A percentile compares a stretch with the other conserved stretches of the same genome.
These are phyloP conservation scores for Rosellinia necatrix DNA, from an alignment of 2,329 filamentous ascomycete genomes.

Conservation along the genomic window DNA sequence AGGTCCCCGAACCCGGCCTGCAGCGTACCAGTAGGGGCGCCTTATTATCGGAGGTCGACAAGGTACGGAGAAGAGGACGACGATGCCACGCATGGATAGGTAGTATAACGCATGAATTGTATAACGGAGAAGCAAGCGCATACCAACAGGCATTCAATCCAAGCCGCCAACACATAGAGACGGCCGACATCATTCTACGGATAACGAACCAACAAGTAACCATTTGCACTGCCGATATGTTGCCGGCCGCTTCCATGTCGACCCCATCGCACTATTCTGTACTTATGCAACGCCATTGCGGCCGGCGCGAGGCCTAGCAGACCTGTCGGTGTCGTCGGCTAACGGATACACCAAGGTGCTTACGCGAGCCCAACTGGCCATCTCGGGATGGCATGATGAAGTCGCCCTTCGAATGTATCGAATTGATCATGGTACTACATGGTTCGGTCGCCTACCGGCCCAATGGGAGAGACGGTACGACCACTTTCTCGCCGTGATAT, in stretches of 20 bases:
- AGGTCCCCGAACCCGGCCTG: not conserved
- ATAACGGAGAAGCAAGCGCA: not conserved
- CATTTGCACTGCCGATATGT: not conserved
- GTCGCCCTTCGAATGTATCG: not conserved
- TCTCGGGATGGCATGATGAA: conserved; percentile 1
- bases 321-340: conserved; percentile 4
- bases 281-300: conserved; percentile 19
- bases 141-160: not conserved
- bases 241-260: not conserved
- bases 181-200: too few species aligned
- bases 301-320: conserved; percentile 20
- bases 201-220: not conserved
- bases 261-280: conserved; percentile 14
- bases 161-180: too few species aligned
- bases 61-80: not conserved
- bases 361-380: conserved; percentile 17
- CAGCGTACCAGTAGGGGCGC: too few species aligned
- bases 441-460: not conserved
- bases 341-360: conserved; percentile 9
- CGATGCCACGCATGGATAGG: not conserved
- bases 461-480: not conserved
- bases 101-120: too few species aligned
- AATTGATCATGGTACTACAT: too few species aligned
- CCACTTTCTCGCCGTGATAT: not conserved
- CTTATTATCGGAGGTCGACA: too few species aligned